These are phyloP conservation scores for Coffea canephora DNA, from an alignment of 257 asterid genomes.

Conservation along the genomic window DNA sequence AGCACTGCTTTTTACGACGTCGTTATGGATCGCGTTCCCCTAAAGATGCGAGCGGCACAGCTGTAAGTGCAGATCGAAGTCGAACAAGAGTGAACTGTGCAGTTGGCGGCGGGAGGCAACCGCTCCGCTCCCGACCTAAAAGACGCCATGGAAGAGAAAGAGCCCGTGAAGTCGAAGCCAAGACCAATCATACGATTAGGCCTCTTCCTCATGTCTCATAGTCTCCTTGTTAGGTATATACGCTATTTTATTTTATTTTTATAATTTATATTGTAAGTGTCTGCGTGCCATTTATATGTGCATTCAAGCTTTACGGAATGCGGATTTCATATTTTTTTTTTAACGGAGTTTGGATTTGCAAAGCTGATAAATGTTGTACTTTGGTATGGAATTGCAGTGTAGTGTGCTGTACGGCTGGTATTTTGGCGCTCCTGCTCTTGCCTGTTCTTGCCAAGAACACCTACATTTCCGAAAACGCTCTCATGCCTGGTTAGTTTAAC, in stretches of 20 bases:
- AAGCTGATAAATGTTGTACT: not conserved
- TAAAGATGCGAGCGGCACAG: not conserved
- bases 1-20: not conserved
- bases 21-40: not conserved
- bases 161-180: constrained; percentile 54
- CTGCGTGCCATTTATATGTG: not conserved
- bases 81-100: not conserved
- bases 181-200: constrained; percentile 86
- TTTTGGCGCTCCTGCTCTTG: constrained; percentile 67
- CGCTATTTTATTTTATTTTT: not conserved
- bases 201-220: constrained; percentile 66
- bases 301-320: not conserved
- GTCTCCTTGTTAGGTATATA: constrained; percentile 58
- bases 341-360: not conserved
- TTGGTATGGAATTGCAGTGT: constrained; percentile 52
- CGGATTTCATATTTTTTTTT: not conserved
- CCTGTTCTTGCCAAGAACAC: constrained; percentile 93
- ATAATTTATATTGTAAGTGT: too few relatives aligned
- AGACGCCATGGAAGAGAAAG: constrained; percentile 49
- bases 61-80: not conserved
- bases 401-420: constrained; percentile 70
- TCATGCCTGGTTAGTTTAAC: constrained; percentile 80
- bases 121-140: not conserved
- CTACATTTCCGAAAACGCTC: constrained; percentile 86
- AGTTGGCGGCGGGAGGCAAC: not conserved